phyloP scores from a whole-genome alignment of 179 eudicot genomes.

The Vitellaria paradoxa region DNA sequence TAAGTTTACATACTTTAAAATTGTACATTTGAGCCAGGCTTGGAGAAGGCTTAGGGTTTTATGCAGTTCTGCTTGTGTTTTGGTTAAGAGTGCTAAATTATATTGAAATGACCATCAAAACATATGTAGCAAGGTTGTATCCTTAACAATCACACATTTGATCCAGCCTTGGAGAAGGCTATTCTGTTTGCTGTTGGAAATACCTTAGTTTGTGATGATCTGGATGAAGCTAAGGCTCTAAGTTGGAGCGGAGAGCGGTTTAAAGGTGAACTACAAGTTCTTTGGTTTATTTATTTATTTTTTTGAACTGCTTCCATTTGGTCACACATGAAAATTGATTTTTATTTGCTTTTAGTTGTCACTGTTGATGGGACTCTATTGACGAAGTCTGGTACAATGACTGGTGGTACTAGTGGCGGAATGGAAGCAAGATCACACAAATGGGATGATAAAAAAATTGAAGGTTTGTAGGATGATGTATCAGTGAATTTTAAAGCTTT shows the following conservation, averaged over 20 bases:
- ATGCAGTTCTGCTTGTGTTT: background rate
- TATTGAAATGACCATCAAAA: background rate
- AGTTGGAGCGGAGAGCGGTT: conserved; percentile 94
- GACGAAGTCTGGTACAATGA: conserved; percentile 97
- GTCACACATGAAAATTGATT: background rate
- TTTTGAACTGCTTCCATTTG: background rate
- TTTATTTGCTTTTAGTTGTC: conserved; percentile 55
- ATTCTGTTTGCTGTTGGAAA: conserved; percentile 92
- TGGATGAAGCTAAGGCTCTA: conserved; percentile 85
- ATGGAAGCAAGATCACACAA: conserved; percentile 98
- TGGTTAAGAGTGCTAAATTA: background rate
- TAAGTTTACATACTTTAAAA: background rate
- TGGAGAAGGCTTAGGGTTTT: conserved; percentile 5
- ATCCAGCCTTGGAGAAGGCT: conserved; percentile 86
- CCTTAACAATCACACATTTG: conserved; percentile 78
- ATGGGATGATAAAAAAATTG: conserved; percentile 95
- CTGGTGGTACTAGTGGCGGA: conserved; percentile 99
- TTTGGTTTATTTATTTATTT: background rate
- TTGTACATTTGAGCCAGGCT: background rate
- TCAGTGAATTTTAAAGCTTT: conserved; percentile 2
- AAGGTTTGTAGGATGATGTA: conserved; percentile 50
- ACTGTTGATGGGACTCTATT: conserved; percentile 90
- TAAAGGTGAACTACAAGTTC: conserved; percentile 56
- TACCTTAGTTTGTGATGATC: conserved; percentile 93
- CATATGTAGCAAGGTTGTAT: conserved; percentile 16